Evolutionary conservation across 306 rosid genomes (phyloP), one percentile per base, ranked within the genome.

Genomic region (Senna siamea): DNA sequence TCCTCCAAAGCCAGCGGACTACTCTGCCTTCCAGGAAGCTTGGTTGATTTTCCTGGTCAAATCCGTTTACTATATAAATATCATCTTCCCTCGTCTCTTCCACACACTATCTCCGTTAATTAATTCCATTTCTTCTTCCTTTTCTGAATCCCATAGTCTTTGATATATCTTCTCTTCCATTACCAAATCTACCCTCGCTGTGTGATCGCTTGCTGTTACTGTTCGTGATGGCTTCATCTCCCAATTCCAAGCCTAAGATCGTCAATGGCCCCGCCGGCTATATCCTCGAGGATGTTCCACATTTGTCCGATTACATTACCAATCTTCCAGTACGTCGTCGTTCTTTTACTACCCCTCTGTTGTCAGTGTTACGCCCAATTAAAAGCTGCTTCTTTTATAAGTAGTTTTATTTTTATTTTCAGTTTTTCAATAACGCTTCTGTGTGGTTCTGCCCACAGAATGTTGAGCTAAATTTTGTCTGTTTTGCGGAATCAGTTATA

Each of bases 271-370:
- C 85, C 3, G 81, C 80, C 3, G 92, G 98, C 62, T 92, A 92
- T 65, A 80, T 92, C 13, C 90, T 92, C 4, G 91, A 92, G 65
- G 98, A 92, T 67, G 96, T 92, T 74, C 98, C 98, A 1, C 98
- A 90, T 76, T 77, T 92, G 23, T n/a, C 79, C 0, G 98, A 92
- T 84, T 90, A 86, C 79, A 66, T 92, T 20, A 86, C 94, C 12
- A 83, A 92, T 35, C 87, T 90, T 68, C 94, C 89, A 11, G 98
- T 92, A 82, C 80, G 86, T 72, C 81, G 74, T 75, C 80, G 57
- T 73, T 56, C 66, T 9, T 2, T 58, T 68, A 34, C 38, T 40
- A 1, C 32, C 40, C 14, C 34, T 51, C 23, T 73, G 2, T 7
- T 1, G 8, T 37, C 13, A 70, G 20, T 80, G 1, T 65, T 75